Conservation (phyloP, 495 filamentous ascomycete genomes). For the Podospora sp. region DNA sequence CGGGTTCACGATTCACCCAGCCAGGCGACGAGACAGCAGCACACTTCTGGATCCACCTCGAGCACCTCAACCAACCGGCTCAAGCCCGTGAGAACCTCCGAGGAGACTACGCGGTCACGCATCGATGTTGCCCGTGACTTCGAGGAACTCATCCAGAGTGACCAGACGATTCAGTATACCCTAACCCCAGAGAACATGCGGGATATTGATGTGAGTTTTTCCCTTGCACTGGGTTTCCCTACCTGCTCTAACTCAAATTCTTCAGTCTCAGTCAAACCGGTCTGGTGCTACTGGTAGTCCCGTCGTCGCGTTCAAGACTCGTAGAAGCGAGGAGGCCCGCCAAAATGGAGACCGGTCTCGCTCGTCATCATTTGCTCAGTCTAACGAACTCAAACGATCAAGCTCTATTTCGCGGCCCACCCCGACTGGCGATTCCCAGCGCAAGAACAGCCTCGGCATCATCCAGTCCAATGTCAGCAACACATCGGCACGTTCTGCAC, state of each 20-base stretch:
- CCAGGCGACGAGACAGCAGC: slow-evolving; percentile 28
- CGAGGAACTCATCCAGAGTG: slow-evolving; percentile 86
- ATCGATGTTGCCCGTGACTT: slow-evolving; percentile 58
- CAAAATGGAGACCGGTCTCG: slow-evolving; percentile 40
- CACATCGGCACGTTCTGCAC: slow-evolving; percentile 28
- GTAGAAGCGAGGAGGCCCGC: slow-evolving; percentile 48
- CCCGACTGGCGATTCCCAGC: slow-evolving; percentile 38
- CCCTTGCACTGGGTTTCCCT: too few species aligned
- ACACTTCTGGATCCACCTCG: slow-evolving; percentile 44
- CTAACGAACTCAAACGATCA: slow-evolving; percentile 38
- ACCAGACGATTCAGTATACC: slow-evolving; percentile 91
- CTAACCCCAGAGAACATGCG: slow-evolving; percentile 88
- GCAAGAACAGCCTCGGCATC: slow-evolving; percentile 25
- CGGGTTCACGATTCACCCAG: slow-evolving; percentile 23
- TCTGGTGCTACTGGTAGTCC: slow-evolving; percentile 42
- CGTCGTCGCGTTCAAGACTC: slow-evolving; percentile 33
- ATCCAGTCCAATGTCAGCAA: slow-evolving; percentile 15
- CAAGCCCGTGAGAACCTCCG: slow-evolving; percentile 52
- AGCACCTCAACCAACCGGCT: slow-evolving; percentile 47
- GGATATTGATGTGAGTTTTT: slow-evolving; percentile 72
- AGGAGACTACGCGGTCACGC: slow-evolving; percentile 50
- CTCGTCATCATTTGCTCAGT: slow-evolving; percentile 40
- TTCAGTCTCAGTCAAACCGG: slow-evolving; percentile 37
- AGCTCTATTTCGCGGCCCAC: slow-evolving; percentile 45
- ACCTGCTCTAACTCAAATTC: not conserved